These are phyloP conservation scores for Ganoderma meredithae DNA, from an alignment of 1,284 basidiomycete genomes.

Conservation along the genomic window DNA sequence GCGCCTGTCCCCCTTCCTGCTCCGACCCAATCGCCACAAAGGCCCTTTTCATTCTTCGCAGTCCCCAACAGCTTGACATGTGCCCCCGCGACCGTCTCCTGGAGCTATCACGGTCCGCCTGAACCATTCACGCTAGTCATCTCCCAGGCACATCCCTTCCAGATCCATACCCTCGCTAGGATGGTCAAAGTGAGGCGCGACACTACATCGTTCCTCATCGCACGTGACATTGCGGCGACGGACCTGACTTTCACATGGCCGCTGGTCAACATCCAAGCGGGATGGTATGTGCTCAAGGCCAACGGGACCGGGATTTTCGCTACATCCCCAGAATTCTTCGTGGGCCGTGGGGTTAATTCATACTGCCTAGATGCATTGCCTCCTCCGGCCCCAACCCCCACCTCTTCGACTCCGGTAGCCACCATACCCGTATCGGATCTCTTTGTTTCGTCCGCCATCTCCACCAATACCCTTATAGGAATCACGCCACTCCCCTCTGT, in stretches of 20 bases:
- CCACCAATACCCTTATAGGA: background rate
- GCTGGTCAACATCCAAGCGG: slow-evolving; percentile 37
- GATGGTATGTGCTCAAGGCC: slow-evolving; percentile 36
- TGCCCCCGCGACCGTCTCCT: slow-evolving; percentile 24
- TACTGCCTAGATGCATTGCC: slow-evolving; percentile 26
- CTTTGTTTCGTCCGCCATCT: background rate
- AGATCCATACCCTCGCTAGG: background rate
- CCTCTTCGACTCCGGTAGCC: background rate
- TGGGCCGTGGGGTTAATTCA: slow-evolving; percentile 30
- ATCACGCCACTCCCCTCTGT: background rate
- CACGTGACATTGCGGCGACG: slow-evolving; percentile 24
- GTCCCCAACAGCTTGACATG: slow-evolving; percentile 33
- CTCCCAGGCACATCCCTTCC: background rate
- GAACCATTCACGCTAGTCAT: slow-evolving; percentile 15
- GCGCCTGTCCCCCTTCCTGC: background rate
- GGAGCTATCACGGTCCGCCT: slow-evolving; percentile 31
- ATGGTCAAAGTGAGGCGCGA: background rate
- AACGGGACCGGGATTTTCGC: background rate
- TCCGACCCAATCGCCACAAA: background rate
- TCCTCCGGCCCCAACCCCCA: background rate
- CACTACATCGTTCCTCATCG: slow-evolving; percentile 15
- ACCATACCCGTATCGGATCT: background rate
- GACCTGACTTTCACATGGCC: slow-evolving; percentile 31
- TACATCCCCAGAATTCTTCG: slow-evolving; percentile 35
- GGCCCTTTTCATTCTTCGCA: slow-evolving; percentile 22